Base-by-base conservation (phyloP, 768 basidiomycete genomes). In the Panaeolus cyanescens region DNA sequence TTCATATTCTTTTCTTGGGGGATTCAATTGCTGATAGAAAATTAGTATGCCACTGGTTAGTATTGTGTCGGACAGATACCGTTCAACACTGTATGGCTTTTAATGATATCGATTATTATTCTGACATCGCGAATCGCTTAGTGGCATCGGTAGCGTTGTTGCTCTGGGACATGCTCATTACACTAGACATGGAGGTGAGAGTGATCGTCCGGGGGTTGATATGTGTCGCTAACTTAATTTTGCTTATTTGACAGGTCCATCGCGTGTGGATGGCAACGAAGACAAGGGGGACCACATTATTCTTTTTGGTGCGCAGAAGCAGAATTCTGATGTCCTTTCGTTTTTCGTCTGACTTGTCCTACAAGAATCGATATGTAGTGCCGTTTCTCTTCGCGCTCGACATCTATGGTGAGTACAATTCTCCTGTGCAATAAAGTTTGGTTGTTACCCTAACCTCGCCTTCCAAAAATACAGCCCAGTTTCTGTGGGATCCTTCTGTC, bases 291-390 rank as follows among this genome's bases (percentile, higher is more conserved):
- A 70, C 67, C 15, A 66, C 63, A 1, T 55, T 70, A 5, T 70
- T 70, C 54, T 61, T 68, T 31, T 20, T 66, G 19, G 69, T 70
- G 39, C 20, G 67, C 54, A 7, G 30, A 20, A 12, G 12, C 17
- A 31, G 4, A 20, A 37, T 2, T n/a, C n/a, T n/a, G 13, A 15
- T 32, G 3, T 19, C 19, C 20, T 37, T 32, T 17, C 15, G 57
- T 28, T 3, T 42, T 12, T 55, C 13, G 5, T 17, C 2, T 6
- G 54, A 9, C 4, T 25, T 22, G 32, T 34, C 15, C 31, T 15
- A 13, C n/a, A 40, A 70, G 69, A 70, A 70, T 61, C 67, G 69
- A 45, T 70, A 70, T 39, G 58, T 70, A 20, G 67, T 67, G 4
- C 67, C 66, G 12, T 32, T 62, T 15, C 55, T 68, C 9, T 65